Evolutionary conservation across 2,329 filamentous ascomycete genomes (phyloP).

Genomic region (Cercospora sp.): DNA sequence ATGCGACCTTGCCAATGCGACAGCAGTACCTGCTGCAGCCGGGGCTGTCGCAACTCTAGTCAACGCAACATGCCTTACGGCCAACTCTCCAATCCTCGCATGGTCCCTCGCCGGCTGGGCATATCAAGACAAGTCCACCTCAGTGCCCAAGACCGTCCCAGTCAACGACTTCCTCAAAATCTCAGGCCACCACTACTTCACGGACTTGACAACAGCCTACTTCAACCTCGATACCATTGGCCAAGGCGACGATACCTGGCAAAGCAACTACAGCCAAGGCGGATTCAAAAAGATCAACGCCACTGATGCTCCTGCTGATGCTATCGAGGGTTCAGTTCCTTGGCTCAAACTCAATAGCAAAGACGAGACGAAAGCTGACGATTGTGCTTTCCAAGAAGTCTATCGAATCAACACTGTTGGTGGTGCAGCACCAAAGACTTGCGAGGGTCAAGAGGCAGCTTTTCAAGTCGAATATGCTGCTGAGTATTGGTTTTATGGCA

Average conservation of each 20-base stretch:
- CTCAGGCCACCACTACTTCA: conserved; percentile 81
- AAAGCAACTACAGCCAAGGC: conserved; percentile 57
- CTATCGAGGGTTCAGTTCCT: conserved; percentile 64
- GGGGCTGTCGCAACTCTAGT: conserved; percentile 84
- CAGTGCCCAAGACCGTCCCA: conserved; percentile 53
- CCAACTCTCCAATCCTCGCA: conserved; percentile 67
- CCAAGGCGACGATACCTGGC: conserved; percentile 13
- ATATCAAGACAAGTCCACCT: conserved; percentile 58
- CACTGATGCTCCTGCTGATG: conserved; percentile 62
- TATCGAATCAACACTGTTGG: conserved; percentile 85
- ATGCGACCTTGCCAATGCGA: conserved; percentile 61
- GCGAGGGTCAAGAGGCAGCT: conserved; percentile 59
- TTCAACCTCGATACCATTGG: conserved; percentile 71
- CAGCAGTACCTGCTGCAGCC: conserved; percentile 60
- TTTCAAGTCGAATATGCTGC: conserved; percentile 81
- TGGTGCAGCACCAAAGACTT: conserved; percentile 72
- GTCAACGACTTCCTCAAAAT: conserved; percentile 54
- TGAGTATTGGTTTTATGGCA: conserved; percentile 66
- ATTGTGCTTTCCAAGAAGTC: conserved; percentile 70
- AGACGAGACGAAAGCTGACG: conserved; percentile 40
- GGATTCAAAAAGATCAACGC: conserved; percentile 64
- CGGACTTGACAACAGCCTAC: conserved; percentile 66
- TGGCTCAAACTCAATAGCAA: conserved; percentile 71
- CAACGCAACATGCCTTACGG: conserved; percentile 79
- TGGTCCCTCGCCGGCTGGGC: conserved; percentile 64